Conservation (phyloP, 208 protist species). For the Crithidia brevicula region DNA sequence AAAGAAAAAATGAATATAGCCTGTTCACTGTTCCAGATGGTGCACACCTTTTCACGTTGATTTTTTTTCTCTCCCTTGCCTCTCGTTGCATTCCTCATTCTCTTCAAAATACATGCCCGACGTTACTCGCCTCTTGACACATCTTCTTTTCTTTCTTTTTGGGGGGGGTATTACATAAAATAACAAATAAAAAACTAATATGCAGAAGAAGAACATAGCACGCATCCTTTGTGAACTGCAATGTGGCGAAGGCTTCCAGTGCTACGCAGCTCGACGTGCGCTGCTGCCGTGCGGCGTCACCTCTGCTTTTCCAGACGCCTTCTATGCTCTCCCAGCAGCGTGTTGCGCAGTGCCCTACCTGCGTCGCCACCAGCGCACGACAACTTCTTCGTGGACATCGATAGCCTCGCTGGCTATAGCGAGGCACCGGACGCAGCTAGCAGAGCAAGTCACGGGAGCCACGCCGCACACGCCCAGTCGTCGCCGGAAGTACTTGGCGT, state of each 20-base stretch:
- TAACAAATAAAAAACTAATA: too few species aligned
- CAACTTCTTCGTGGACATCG: slow-evolving; percentile 65
- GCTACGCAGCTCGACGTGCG: too few species aligned
- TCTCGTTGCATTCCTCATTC: too few species aligned
- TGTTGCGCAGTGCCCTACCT: not conserved
- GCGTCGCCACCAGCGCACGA: slow-evolving; percentile 3
- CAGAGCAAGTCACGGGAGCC: not conserved
- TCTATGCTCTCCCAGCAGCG: not conserved
- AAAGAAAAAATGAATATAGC: too few species aligned
- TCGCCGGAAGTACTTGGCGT: slow-evolving; percentile 49
- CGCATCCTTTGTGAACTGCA: too few species aligned
- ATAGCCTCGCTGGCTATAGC: slow-evolving; percentile 21
- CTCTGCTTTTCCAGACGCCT: not conserved
- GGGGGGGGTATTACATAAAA: too few species aligned
- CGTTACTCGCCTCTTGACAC: too few species aligned
- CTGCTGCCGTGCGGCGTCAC: not conserved
- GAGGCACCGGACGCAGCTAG: not conserved
- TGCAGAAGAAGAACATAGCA: too few species aligned
- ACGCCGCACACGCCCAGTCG: not conserved
- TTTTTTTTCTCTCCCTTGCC: too few species aligned
- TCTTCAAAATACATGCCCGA: too few species aligned
- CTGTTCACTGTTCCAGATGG: too few species aligned
- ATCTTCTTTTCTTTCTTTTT: not conserved
- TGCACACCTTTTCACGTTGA: too few species aligned
- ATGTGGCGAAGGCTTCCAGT: slow-evolving; percentile 8